Percentiles rank a stretch among this genome's conserved stretches.
Evolutionary conservation across 805 yeast species (phyloP).

Genomic region (Dipodascus geniculatus): DNA sequence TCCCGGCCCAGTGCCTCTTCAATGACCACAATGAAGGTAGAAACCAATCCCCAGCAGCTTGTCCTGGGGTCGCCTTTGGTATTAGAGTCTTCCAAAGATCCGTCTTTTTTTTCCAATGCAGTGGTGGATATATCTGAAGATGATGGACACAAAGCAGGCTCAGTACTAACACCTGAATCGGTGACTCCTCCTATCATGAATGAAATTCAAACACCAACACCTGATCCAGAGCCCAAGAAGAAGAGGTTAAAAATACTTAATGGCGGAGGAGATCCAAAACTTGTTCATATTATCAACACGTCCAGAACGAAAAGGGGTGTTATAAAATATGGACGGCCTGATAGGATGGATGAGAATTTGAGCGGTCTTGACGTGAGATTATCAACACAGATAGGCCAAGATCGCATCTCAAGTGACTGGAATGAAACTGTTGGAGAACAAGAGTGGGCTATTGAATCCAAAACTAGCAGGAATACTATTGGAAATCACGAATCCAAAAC

Average conservation of each 20-base stretch:
- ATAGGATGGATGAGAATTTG: background rate
- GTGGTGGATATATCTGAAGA: background rate
- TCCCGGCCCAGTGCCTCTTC: too few species aligned
- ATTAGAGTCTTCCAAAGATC: too few species aligned
- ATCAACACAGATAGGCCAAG: background rate
- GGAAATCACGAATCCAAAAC: too few species aligned
- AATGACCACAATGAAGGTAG: too few species aligned
- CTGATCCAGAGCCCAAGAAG: background rate
- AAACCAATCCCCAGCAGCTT: too few species aligned
- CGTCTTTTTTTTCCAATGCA: background rate
- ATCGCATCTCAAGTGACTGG: background rate
- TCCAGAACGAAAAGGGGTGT: background rate
- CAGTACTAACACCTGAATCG: background rate
- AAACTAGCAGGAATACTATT: too few species aligned
- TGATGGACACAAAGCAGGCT: background rate
- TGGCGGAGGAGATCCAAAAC: background rate
- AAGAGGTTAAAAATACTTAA: background rate
- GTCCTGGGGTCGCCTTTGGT: too few species aligned
- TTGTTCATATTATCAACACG: background rate
- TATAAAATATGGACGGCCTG: background rate
- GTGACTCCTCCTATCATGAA: background rate
- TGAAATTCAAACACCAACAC: background rate
- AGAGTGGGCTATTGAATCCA: too few species aligned
- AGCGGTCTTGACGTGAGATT: background rate
- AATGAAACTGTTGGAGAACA: too few species aligned